These are phyloP conservation scores for Solanum clarkiae DNA, from an alignment of 257 asterid genomes.

Conservation along the genomic window DNA sequence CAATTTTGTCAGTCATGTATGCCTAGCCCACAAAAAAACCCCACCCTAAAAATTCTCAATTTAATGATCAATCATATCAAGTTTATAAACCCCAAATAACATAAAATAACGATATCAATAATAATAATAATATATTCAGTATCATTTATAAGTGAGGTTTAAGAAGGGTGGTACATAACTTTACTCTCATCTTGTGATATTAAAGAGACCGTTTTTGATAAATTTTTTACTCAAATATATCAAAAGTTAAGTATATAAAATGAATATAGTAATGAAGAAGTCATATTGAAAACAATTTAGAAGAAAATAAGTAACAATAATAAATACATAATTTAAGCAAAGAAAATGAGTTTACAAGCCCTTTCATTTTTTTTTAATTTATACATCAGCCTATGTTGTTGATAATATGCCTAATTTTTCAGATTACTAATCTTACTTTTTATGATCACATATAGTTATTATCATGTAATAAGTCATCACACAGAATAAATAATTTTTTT, in stretches of 20 bases:
- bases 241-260: neutral
- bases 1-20: constrained; percentile 45
- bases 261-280: neutral
- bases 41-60: neutral
- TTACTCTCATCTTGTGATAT: too few relatives aligned
- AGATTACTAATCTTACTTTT: neutral
- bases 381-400: too few relatives aligned
- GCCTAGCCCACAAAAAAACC: neutral
- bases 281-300: neutral
- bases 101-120: too few relatives aligned
- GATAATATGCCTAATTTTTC: too few relatives aligned
- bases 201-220: neutral
- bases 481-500: too few relatives aligned
- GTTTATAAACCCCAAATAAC: neutral
- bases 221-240: neutral
- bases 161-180: neutral
- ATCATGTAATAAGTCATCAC: too few relatives aligned
- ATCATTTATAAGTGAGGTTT: neutral
- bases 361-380: neutral
- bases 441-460: neutral
- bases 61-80: neutral
- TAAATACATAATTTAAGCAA: neutral
- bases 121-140: neutral
- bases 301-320: neutral
- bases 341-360: neutral